Percentiles rank a stretch among this genome's conserved stretches.
Evolutionary conservation across 495 filamentous ascomycete genomes (phyloP).

Genomic region (Penicillium ochrochloron): DNA sequence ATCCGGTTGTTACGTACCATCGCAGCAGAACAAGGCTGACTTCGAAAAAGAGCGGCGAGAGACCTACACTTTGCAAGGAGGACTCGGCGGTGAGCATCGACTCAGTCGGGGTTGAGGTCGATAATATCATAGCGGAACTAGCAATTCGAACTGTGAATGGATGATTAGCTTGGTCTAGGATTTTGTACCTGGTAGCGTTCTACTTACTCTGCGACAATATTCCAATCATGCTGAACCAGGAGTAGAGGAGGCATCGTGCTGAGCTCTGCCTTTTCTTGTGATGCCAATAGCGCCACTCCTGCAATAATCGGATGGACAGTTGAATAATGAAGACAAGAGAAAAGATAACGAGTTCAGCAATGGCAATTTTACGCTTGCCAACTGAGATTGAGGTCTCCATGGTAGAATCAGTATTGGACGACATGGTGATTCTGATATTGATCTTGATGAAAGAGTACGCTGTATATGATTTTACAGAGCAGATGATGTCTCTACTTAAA

Average conservation of each 20-base stretch:
- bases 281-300: slow-evolving; percentile 43
- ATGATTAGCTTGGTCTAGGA: neutral
- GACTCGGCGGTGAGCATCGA: slow-evolving; percentile 34
- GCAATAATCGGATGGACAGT: slow-evolving; percentile 30
- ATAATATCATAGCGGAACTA: slow-evolving; percentile 34
- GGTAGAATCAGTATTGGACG: neutral
- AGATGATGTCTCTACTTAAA: slow-evolving; percentile 1
- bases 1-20: slow-evolving; percentile 26
- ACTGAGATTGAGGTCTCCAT: slow-evolving; percentile 22
- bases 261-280: slow-evolving; percentile 29
- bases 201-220: slow-evolving; percentile 36
- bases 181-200: neutral
- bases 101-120: slow-evolving; percentile 22
- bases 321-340: slow-evolving; percentile 32
- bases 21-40: slow-evolving; percentile 39
- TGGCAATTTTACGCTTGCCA: slow-evolving; percentile 31
- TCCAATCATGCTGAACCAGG: slow-evolving; percentile 38
- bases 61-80: slow-evolving; percentile 36
- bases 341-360: slow-evolving; percentile 36
- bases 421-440: slow-evolving; percentile 6
- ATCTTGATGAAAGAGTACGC: neutral
- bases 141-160: slow-evolving; percentile 35
- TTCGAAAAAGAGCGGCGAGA: slow-evolving; percentile 44
- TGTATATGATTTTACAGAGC: neutral
- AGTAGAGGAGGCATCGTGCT: slow-evolving; percentile 35